Percentiles rank a stretch among this genome's conserved stretches.
phyloP scores from a whole-genome alignment of 371 early-diverging fungal genomes.

The Apophysomyces variabilis region DNA sequence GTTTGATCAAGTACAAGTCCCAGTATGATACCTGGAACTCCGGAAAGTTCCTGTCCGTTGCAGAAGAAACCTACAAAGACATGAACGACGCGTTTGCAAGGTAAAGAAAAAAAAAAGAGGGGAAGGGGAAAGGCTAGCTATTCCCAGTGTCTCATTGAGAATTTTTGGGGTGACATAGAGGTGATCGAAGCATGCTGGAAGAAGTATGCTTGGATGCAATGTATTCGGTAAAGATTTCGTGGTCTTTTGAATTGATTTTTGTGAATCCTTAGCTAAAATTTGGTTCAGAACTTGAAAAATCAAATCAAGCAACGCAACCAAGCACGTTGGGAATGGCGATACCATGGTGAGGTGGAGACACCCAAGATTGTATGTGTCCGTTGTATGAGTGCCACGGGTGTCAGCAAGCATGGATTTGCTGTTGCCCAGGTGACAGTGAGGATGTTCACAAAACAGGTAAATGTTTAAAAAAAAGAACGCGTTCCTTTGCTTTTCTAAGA shows the following conservation, averaged over 20 bases:
- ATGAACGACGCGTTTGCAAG: conserved; percentile 80
- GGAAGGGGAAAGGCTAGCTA: too few relatives aligned
- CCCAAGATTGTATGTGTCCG: conserved; percentile 72
- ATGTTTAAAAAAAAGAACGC: background rate
- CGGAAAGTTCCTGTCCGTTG: conserved; percentile 55
- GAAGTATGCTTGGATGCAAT: conserved; percentile 67
- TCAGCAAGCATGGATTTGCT: conserved; percentile 55
- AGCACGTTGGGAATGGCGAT: conserved; percentile 70
- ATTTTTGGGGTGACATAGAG: conserved; percentile 33
- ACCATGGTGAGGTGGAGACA: conserved; percentile 60
- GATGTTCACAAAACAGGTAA: conserved; percentile 71
- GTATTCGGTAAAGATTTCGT: conserved; percentile 48
- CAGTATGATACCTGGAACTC: conserved; percentile 59
- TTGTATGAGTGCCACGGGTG: conserved; percentile 47
- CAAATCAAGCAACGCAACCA: conserved; percentile 66
- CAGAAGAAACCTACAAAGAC: conserved; percentile 65
- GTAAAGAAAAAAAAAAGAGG: conserved; percentile 15
- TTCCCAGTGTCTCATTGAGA: too few relatives aligned
- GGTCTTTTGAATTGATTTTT: background rate
- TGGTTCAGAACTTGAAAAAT: conserved; percentile 60
- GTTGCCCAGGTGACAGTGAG: conserved; percentile 72
- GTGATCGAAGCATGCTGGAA: conserved; percentile 64
- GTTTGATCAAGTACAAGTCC: conserved; percentile 55
- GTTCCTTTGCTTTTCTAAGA: background rate
- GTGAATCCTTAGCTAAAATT: background rate